These are phyloP conservation scores for Syzygium aqueum DNA, from an alignment of 345 rosid species.

Conservation along the genomic window DNA sequence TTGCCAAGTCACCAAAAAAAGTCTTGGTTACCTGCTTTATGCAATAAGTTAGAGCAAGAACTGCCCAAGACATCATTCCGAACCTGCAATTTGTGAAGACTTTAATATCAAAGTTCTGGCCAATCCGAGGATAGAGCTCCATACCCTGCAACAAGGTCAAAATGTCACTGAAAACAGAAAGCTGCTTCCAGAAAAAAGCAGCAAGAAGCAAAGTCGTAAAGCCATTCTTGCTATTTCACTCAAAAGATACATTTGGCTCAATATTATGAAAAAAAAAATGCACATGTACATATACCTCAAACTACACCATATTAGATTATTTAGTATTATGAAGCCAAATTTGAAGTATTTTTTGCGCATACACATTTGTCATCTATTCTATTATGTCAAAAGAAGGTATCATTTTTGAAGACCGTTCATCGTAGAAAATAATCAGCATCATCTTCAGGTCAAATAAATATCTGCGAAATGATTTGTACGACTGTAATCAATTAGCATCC, in stretches of 20 bases:
- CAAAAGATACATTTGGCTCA: neutral
- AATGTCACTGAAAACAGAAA: neutral
- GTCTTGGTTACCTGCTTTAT: conserved; percentile 69
- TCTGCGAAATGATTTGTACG: neutral
- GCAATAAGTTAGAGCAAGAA: conserved; percentile 97
- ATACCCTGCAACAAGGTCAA: conserved; percentile 59
- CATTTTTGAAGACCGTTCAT: neutral
- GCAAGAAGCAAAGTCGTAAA: neutral
- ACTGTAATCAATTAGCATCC: neutral
- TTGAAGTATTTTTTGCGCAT: neutral
- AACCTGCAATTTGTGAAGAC: conserved; percentile 98
- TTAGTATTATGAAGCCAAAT: neutral
- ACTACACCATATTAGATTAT: neutral
- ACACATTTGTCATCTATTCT: neutral
- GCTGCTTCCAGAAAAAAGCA: neutral
- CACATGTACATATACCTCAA: neutral
- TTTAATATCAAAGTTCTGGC: conserved; percentile 91
- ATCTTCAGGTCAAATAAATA: neutral
- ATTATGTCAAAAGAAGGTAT: neutral
- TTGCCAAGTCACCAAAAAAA: neutral
- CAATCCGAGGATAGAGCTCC: conserved; percentile 98
- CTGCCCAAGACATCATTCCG: conserved; percentile 99
- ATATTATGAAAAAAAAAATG: neutral
- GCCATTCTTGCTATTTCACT: neutral
- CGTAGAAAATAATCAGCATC: neutral